A percentile compares a stretch with the other conserved stretches of the same genome.
These are phyloP conservation scores for Trichomonascaceae sp. DNA, from an alignment of 1,139 yeast genomes.

Conservation along the genomic window DNA sequence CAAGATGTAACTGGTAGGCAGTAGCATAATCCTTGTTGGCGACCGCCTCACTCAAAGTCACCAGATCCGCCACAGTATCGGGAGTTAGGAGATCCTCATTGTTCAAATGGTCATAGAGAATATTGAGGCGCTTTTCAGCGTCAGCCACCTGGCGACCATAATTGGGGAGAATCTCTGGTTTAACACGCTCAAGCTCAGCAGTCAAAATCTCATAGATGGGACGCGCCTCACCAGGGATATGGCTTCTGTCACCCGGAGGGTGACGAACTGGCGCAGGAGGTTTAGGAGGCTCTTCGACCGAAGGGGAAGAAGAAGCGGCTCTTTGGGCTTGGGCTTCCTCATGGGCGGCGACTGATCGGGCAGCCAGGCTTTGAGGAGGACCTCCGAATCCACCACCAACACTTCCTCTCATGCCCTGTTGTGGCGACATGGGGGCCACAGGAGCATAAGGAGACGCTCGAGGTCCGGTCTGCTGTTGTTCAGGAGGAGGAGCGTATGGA, in stretches of 20 bases:
- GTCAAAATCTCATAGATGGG: conserved; percentile 49
- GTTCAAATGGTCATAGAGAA: conserved; percentile 70
- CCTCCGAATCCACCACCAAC: conserved; percentile 5
- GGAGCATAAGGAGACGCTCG: conserved; percentile 11
- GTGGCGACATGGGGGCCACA: conserved; percentile 8
- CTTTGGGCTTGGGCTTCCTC: neutral
- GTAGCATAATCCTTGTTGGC: conserved; percentile 39
- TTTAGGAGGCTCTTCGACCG: conserved; percentile 13
- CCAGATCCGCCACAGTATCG: conserved; percentile 44
- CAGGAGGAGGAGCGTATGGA: conserved; percentile 16
- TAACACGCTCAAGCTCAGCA: conserved; percentile 43
- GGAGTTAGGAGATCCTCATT: conserved; percentile 52
- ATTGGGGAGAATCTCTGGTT: conserved; percentile 66
- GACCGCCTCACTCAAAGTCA: conserved; percentile 39
- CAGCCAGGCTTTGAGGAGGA: conserved; percentile 9
- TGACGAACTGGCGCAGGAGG: conserved; percentile 29
- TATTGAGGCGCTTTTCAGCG: conserved; percentile 66
- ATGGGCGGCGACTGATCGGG: neutral
- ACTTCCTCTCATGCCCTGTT: neutral
- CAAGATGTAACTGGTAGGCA: conserved; percentile 41
- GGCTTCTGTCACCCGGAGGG: conserved; percentile 62
- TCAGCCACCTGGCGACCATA: conserved; percentile 65
- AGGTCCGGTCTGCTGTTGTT: conserved; percentile 6
- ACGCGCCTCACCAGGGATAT: conserved; percentile 44
- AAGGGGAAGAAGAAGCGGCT: conserved; percentile 7